Evolutionary conservation across 1,284 basidiomycete genomes (phyloP), one percentile per base, ranked within the genome.

Genomic region (Anthracocystis setariae): DNA sequence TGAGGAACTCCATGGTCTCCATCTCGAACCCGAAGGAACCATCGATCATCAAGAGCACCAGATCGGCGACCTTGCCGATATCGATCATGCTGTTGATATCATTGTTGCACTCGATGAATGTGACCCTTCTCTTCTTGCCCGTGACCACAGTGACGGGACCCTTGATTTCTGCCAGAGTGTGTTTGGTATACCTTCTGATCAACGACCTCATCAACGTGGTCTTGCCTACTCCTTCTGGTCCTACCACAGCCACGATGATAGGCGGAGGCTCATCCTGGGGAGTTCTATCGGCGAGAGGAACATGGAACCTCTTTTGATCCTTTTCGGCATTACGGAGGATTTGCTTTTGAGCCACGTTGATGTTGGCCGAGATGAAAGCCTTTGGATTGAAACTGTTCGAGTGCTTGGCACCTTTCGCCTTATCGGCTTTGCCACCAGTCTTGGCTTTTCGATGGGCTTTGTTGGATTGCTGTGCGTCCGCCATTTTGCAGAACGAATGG

Each of bases 1-100:
- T 98, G 63, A 99, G 89, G 71, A 98, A 98, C 84, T 99, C 95
- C 81, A 99, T 98, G 0, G 93, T 95, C 90, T 98, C 96, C 96
- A 98, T 98, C 85, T 99, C 95, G 77, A 98, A 96, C 1, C 95
- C 95, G 83, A 95, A 98, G 39, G 92, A 94, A 3, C 92, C 95
- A 80, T 99, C 96, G 75, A 98, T 92, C 93, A 98, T 94, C 71
- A 98, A 89, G 43, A 99, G 86, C 3, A 98, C 92, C 46, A 98
- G 86, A 84, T 98, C 96, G 5, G 93, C 95, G 62, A 98, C 89
- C 84, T 99, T 99, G 60, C 90, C 94, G 76, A 97, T 87, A 86
- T 99, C 96, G 69, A 98, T 92, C 94, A 98, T 98, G 46, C 93
- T 92, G 84, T 95, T 95, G 74, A 99, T 87, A 85, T 98, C 94